Evolutionary conservation across 2,329 filamentous ascomycete genomes (phyloP).

Genomic region (Blastomyces silverae): DNA sequence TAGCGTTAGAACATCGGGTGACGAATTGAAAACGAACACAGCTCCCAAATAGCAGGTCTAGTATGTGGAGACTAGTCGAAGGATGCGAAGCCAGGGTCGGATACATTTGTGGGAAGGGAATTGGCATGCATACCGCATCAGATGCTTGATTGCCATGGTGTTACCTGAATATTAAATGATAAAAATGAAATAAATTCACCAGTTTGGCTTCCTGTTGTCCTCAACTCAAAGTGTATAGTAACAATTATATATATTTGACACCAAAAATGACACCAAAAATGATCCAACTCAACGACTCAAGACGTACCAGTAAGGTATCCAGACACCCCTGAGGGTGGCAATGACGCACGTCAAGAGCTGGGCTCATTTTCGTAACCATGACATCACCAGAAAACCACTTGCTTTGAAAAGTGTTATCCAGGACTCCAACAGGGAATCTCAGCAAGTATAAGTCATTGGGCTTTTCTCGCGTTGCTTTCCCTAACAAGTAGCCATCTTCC

Average conservation of each 20-base stretch:
- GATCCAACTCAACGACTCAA: neutral
- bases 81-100: slow-evolving; percentile 51
- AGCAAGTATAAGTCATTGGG: neutral
- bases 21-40: slow-evolving; percentile 50
- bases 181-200: neutral
- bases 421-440: neutral
- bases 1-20: slow-evolving; percentile 44
- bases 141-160: neutral
- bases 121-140: neutral
- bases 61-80: slow-evolving; percentile 51
- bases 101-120: slow-evolving; percentile 1
- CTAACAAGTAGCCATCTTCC: neutral
- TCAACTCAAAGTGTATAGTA: neutral
- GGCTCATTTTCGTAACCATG: slow-evolving; percentile 10
- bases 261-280: neutral
- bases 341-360: neutral
- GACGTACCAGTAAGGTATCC: neutral
- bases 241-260: neutral
- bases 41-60: slow-evolving; percentile 44
- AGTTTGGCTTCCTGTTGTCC: neutral
- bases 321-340: neutral
- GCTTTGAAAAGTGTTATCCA: neutral
- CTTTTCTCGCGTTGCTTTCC: neutral
- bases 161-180: neutral
- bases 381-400: neutral